Evolutionary conservation across 371 early-diverging fungal genomes (phyloP).

Genomic region (Circinella umbellata): DNA sequence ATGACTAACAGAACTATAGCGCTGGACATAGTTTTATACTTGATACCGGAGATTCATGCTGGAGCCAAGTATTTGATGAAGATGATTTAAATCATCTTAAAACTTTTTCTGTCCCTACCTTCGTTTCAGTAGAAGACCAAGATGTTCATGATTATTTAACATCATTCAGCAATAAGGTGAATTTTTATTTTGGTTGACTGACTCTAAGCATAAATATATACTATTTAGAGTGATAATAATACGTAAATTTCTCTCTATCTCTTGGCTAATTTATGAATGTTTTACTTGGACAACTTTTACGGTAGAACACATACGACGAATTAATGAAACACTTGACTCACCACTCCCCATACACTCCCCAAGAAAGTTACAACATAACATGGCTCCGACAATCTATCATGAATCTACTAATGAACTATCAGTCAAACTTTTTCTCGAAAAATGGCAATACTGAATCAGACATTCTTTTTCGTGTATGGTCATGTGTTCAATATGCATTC

Average conservation of each 20-base stretch:
- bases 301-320: neutral
- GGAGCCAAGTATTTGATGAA: neutral
- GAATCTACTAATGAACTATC: neutral
- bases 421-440: neutral
- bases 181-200: neutral
- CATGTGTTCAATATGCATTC: neutral
- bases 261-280: too few species aligned
- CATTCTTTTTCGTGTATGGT: neutral
- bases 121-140: neutral
- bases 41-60: neutral
- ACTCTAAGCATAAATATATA: too few species aligned
- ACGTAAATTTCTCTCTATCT: neutral
- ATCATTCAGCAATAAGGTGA: neutral
- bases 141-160: neutral
- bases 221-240: neutral
- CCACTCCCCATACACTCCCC: neutral
- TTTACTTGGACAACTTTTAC: neutral
- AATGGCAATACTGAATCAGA: slow-evolving; percentile 4
- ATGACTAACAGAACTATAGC: neutral
- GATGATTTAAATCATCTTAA: neutral
- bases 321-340: neutral
- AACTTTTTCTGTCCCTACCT: neutral
- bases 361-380: neutral
- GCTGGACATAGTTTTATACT: neutral
- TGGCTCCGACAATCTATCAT: neutral